Conservation (phyloP, 352 stramenopile genomes). For the Phytopythium delawarense region DNA sequence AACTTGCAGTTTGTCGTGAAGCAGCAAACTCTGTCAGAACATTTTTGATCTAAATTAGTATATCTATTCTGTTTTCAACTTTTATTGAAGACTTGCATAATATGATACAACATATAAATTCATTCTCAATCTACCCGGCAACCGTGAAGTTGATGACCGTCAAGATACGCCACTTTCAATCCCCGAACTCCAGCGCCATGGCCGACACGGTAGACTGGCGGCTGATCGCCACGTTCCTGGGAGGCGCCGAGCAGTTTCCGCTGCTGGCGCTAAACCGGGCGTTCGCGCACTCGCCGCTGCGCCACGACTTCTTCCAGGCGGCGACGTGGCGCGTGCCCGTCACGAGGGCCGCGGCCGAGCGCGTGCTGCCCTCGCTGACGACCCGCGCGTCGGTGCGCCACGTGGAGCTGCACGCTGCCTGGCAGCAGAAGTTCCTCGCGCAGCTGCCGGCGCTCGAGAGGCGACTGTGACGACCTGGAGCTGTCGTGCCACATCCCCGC, state of each 20-base stretch:
- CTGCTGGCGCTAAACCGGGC: constrained; percentile 7
- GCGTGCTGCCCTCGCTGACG: neutral
- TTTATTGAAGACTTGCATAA: too few relatives aligned
- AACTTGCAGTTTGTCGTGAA: too few relatives aligned
- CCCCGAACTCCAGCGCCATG: neutral
- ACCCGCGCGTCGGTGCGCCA: neutral
- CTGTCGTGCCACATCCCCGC: neutral
- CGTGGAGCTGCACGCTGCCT: neutral
- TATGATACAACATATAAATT: too few relatives aligned
- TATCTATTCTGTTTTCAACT: too few relatives aligned
- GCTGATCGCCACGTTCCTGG: neutral
- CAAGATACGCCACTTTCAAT: too few relatives aligned
- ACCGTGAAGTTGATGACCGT: too few relatives aligned
- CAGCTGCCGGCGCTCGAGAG: neutral
- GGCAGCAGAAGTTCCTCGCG: neutral
- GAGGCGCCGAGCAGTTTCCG: constrained; percentile 3
- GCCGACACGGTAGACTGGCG: neutral
- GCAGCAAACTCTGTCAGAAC: too few relatives aligned
- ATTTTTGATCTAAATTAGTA: too few relatives aligned
- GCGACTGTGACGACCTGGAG: neutral
- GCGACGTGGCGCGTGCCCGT: constrained; percentile 2
- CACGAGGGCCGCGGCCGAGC: neutral
- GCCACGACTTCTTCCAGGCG: neutral
- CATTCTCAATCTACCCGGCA: too few relatives aligned
- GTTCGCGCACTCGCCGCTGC: neutral